Evolutionary conservation across 148 eudicot species (phyloP).

Genomic region (Arbutus unedo): DNA sequence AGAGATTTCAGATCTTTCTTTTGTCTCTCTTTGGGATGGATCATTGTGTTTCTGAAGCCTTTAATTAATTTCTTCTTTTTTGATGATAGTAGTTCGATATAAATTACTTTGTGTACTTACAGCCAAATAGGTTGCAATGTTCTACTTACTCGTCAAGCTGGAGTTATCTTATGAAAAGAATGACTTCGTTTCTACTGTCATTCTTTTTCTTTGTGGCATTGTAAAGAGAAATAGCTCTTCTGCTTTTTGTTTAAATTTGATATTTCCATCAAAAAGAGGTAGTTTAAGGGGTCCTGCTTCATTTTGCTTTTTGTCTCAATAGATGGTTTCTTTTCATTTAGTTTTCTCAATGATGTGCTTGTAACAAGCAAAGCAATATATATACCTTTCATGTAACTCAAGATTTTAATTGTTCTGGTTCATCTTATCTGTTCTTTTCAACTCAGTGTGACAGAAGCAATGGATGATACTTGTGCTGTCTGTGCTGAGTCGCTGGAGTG

Average conservation of each 20-base stretch:
- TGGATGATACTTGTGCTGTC: conserved; percentile 90
- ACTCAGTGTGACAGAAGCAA: conserved; percentile 28
- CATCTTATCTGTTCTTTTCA: conserved; percentile 25
- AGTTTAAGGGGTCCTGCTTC: neutral
- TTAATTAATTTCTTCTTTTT: neutral
- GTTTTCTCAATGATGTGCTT: neutral
- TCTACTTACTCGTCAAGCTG: neutral
- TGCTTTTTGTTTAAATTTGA: neutral
- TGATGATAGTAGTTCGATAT: neutral
- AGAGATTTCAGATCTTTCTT: neutral
- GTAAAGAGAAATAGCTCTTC: neutral
- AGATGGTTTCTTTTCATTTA: neutral
- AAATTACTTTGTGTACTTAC: neutral
- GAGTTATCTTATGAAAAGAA: neutral
- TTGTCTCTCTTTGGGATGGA: neutral
- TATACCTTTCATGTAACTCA: neutral
- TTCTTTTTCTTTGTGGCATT: neutral
- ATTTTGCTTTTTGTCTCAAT: neutral
- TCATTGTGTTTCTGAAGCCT: neutral
- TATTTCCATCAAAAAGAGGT: neutral
- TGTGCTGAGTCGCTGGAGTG: conserved; percentile 78
- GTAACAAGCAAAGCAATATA: neutral
- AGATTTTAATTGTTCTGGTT: too few species aligned
- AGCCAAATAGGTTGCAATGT: neutral
- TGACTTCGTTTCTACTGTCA: neutral